phyloP scores from a whole-genome alignment of 2,329 filamentous ascomycete genomes.

The Sclerotinia minor region DNA sequence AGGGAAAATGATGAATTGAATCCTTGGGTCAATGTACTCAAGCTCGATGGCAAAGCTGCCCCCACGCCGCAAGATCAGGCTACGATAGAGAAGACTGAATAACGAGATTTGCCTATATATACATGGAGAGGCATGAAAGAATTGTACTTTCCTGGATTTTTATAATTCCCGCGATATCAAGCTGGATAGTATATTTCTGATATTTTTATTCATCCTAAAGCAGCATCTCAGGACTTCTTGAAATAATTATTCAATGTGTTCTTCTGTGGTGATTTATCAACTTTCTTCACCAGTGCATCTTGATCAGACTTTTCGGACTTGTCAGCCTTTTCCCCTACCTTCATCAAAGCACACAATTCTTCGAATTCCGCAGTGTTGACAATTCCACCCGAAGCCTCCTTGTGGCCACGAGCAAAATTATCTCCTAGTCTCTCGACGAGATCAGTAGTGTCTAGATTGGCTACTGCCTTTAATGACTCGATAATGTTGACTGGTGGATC shows the following conservation, averaged over 20 bases:
- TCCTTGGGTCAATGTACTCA: not conserved
- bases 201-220: not conserved
- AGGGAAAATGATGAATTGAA: not conserved
- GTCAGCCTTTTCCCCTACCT: constrained; percentile 57
- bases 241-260: constrained; percentile 60
- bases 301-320: constrained; percentile 45
- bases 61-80: not conserved
- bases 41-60: not conserved
- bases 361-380: constrained; percentile 62
- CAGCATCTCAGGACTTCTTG: constrained; percentile 41
- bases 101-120: not conserved
- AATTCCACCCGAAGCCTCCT: constrained; percentile 66
- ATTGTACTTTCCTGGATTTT: not conserved
- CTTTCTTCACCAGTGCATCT: constrained; percentile 43
- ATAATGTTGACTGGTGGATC: constrained; percentile 65
- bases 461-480: constrained; percentile 54
- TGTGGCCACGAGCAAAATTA: constrained; percentile 66
- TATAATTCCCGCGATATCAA: not conserved
- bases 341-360: constrained; percentile 60
- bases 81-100: not conserved
- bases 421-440: constrained; percentile 55
- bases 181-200: not conserved
- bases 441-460: constrained; percentile 45
- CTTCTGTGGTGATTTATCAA: constrained; percentile 46
- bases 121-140: not conserved